phyloP scores from a whole-genome alignment of 116 monocot species.

The Iris pallida region DNA sequence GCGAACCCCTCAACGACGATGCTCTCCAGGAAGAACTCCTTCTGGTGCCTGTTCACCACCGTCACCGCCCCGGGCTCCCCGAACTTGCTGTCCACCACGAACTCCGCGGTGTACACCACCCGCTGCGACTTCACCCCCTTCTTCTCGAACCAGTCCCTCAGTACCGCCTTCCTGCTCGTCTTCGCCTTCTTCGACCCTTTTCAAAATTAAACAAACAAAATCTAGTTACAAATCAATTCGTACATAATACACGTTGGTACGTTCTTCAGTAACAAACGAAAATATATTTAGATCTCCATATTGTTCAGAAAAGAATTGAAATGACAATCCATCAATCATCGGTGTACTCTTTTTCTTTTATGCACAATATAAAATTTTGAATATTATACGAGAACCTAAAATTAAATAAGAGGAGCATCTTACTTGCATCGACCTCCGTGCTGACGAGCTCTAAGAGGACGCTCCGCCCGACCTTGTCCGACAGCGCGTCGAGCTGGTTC shows the following conservation, averaged over 20 bases:
- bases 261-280: too few species aligned
- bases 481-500: slow-evolving; percentile 40
- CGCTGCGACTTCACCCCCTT: slow-evolving; percentile 27
- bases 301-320: slow-evolving; percentile 1
- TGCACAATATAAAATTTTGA: not conserved
- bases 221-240: not conserved
- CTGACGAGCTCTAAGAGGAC: slow-evolving; percentile 62
- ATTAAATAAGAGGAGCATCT: not conserved
- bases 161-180: slow-evolving; percentile 28
- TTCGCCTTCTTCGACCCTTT: slow-evolving; percentile 43
- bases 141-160: slow-evolving; percentile 65
- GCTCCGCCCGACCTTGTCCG: slow-evolving; percentile 46
- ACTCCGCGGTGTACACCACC: slow-evolving; percentile 62
- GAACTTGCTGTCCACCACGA: slow-evolving; percentile 54
- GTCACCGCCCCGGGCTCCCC: slow-evolving; percentile 72
- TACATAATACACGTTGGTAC: too few species aligned
- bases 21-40: slow-evolving; percentile 69
- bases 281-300: too few species aligned
- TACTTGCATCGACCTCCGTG: slow-evolving; percentile 60
- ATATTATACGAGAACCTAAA: slow-evolving; percentile 3
- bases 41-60: slow-evolving; percentile 50
- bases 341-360: not conserved
- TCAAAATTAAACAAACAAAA: not conserved
- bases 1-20: slow-evolving; percentile 66
- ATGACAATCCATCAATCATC: not conserved